Base-by-base conservation (phyloP, 2,329 filamentous ascomycete species). In the Pseudonectria foliicola region DNA sequence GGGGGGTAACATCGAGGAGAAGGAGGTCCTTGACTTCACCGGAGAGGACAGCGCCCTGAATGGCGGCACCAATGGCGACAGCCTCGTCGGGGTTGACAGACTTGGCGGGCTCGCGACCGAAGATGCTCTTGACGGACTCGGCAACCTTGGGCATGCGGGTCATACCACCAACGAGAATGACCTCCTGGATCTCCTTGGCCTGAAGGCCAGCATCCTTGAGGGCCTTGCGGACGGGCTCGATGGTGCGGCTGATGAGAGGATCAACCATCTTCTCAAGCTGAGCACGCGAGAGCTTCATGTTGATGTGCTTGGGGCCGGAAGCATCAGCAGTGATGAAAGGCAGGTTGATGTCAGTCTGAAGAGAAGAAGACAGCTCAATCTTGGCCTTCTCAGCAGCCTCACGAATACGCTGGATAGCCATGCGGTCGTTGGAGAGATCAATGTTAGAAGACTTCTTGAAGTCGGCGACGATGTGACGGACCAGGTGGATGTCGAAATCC, bases 321-420 rank as follows among this genome's bases (percentile, higher is more conserved):
- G 89, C 77, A 61, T 95, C 89, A 56, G 90, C 90, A 62, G 89
- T 95, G 69, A 96, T 95, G 79, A 96, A 96, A 50, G 90, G 90
- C 60, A 96, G 80, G 76, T 94, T 95, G 71, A 96, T 95, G 59
- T 95, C 90, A 51, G 90, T 96, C 67, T 94, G 86, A 51, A 89
- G 78, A 39, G 89, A 89, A 24, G 89, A 95, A 10, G 90, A 96
- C 51, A 96, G 75, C 72, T 95, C 90, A 57, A 95, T 95, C 86
- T 96, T 96, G 61, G 90, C 90, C 81, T 95, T 95, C 78, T 96
- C 90, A 52, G 89, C 88, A 52, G 89, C 90, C 73, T 95, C 90
- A 70, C 90, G 89, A 64, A 96, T 95, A 80, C 90, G 83, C 78
- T 95, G 90, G 60, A 96, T 94, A 54, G 90, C 90, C 89, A 95